These are phyloP conservation scores for Apiosordaria backusii DNA, from an alignment of 495 filamentous ascomycete species.

Conservation along the genomic window DNA sequence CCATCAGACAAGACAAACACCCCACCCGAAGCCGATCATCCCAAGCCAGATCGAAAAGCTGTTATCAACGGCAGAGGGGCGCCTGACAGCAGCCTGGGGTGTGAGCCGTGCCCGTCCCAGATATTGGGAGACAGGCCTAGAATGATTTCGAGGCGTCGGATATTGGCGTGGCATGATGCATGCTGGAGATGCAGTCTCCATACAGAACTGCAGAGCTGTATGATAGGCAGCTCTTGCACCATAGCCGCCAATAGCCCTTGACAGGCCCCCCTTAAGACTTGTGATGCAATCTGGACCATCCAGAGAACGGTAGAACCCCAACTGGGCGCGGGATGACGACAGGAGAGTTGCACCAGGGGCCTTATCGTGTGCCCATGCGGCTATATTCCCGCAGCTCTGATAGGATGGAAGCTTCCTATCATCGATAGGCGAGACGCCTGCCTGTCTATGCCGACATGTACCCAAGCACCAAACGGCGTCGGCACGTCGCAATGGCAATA, in stretches of 20 bases:
- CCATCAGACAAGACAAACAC: background rate
- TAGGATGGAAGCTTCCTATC: conserved; percentile 14
- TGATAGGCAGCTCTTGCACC: conserved; percentile 7
- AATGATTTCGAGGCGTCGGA: background rate
- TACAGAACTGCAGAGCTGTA: conserved; percentile 6
- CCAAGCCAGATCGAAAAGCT: background rate
- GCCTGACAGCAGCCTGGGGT: background rate
- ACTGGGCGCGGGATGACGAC: conserved; percentile 38
- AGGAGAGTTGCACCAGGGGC: conserved; percentile 24
- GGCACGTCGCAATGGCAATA: conserved; percentile 1
- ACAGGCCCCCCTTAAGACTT: conserved; percentile 13
- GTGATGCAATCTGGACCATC: conserved; percentile 31
- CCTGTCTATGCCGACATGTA: background rate
- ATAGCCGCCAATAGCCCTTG: conserved; percentile 22
- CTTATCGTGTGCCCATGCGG: conserved; percentile 33
- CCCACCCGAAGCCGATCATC: background rate
- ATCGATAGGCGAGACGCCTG: conserved; percentile 5
- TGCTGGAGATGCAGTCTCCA: conserved; percentile 8
- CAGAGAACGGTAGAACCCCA: conserved; percentile 25
- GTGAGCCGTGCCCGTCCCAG: background rate
- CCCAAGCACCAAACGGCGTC: background rate
- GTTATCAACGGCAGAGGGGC: background rate
- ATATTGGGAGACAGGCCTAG: background rate
- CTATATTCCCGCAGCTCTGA: conserved; percentile 22
- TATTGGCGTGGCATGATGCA: conserved; percentile 4